Conservation (phyloP, 805 yeast genomes). For the Teunomyces tritomae region DNA sequence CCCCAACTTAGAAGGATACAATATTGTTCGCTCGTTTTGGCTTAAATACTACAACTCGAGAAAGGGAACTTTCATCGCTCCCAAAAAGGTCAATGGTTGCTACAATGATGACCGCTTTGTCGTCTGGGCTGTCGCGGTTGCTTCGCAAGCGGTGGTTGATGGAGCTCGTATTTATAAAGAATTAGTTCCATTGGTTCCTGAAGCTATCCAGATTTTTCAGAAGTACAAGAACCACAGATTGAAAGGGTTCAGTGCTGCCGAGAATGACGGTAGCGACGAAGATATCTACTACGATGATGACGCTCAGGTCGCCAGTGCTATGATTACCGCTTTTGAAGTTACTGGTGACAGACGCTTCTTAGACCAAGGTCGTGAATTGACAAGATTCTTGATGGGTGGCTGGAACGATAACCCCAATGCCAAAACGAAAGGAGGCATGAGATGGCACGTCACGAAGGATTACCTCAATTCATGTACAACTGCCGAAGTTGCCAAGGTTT, state of each 20-base stretch:
- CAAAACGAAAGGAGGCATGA: slow-evolving; percentile 55
- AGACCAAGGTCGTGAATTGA: slow-evolving; percentile 56
- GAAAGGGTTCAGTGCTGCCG: slow-evolving; percentile 66
- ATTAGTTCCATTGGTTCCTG: slow-evolving; percentile 51
- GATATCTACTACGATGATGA: slow-evolving; percentile 75
- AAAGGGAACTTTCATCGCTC: slow-evolving; percentile 39
- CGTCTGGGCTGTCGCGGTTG: slow-evolving; percentile 69
- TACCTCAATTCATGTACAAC: slow-evolving; percentile 67
- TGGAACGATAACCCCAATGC: slow-evolving; percentile 46
- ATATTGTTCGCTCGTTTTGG: slow-evolving; percentile 42
- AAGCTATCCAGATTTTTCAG: slow-evolving; percentile 48
- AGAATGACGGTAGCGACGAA: slow-evolving; percentile 53
- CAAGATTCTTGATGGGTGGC: slow-evolving; percentile 63
- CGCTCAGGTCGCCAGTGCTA: slow-evolving; percentile 68
- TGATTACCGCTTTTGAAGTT: slow-evolving; percentile 65
- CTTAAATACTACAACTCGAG: slow-evolving; percentile 37
- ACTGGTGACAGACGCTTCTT: slow-evolving; percentile 54
- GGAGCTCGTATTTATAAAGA: slow-evolving; percentile 55
- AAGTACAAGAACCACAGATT: slow-evolving; percentile 49
- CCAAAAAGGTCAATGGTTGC: slow-evolving; percentile 39
- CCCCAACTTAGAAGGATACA: slow-evolving; percentile 35
- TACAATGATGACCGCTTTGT: slow-evolving; percentile 53
- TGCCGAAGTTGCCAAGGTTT: slow-evolving; percentile 63
- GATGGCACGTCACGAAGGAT: slow-evolving; percentile 62
- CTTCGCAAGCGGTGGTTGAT: slow-evolving; percentile 65